Base-by-base conservation (phyloP, 164 flowering plant genomes). In the Saururus chinensis region DNA sequence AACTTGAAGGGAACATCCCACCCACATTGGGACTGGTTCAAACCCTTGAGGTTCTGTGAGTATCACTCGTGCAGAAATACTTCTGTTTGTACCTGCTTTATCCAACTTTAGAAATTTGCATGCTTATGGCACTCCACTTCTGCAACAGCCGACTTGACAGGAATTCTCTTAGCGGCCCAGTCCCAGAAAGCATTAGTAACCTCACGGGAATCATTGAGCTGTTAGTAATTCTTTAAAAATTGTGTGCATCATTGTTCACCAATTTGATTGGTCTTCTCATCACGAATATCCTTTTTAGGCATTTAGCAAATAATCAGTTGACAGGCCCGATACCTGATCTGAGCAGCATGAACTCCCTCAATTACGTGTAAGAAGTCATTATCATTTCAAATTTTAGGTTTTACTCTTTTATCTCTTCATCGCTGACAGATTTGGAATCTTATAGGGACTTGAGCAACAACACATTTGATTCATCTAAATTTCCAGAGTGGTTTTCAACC, bases 21-120 rank as follows among this genome's bases (percentile, higher is more conserved):
- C 19, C 66, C 40, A 73, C 89, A 53, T 11, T 90, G 69, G 95
- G 86, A 59, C 74, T 68, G 2, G 83, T 93, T 72, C 66, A 76
- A 73, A 81, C 82, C 56, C 88, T 93, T 60, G 97, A 90, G 84
- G 96, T 84, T 83, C 89, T 90, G 99, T 93, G 80, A 93, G 99
- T 90, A 40, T 5, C 40, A 4, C 40, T 13, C 20, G 16, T 16
- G 3, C 17, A 26, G 40, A 16, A 35, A 5, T 2, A 26, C 24
- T 35, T 30, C 30, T 10, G 11, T 35, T 52, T 37, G 8, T 25
- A 21, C 12, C 12, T 42, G 6, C 45, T 51, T 51, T 61, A 11
- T 62, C n/a, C 11, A 12, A 8, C 19, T 61, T 19, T 26, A 16
- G 26, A 7, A 51, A 5, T 35, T 40, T 53, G 1, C 17, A 19